Percentiles rank a stretch among this genome's conserved stretches.
Evolutionary conservation across 768 basidiomycete genomes (phyloP).

Genomic region (Dentipellis fragilis): DNA sequence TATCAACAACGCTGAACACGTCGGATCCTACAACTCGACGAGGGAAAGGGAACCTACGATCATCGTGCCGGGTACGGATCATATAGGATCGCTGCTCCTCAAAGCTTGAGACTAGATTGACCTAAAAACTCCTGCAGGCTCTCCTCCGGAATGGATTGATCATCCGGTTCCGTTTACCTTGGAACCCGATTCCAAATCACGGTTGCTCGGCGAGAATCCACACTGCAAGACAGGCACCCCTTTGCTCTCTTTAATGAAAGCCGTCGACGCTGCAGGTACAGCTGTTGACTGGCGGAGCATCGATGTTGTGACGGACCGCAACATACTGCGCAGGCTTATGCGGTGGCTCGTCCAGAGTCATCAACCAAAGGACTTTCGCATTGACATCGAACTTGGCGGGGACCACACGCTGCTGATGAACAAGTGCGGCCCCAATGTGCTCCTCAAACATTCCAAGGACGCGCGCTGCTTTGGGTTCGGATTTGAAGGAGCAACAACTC

Average conservation of each 20-base stretch:
- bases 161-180: not conserved
- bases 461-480: slow-evolving; percentile 43
- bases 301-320: not conserved
- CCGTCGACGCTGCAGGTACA: slow-evolving; percentile 1
- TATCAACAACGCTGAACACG: slow-evolving; percentile 10
- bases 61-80: slow-evolving; percentile 19
- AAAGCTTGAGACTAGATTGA: too few species aligned
- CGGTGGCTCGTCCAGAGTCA: not conserved
- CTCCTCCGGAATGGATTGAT: not conserved
- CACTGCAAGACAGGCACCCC: not conserved
- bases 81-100: too few species aligned
- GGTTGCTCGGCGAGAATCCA: not conserved
- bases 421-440: slow-evolving; percentile 7
- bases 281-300: not conserved
- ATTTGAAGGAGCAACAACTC: slow-evolving; percentile 51
- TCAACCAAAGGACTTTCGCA: not conserved
- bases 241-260: not conserved
- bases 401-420: not conserved
- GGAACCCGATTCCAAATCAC: not conserved
- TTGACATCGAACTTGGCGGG: not conserved
- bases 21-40: slow-evolving; percentile 21
- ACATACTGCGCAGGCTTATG: not conserved
- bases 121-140: too few species aligned
- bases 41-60: slow-evolving; percentile 14
- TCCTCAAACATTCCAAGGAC: slow-evolving; percentile 9